A percentile compares a stretch with the other conserved stretches of the same genome.
These are phyloP conservation scores for Cerioporus squamosus DNA, from an alignment of 1,284 basidiomycete species.

Conservation along the genomic window DNA sequence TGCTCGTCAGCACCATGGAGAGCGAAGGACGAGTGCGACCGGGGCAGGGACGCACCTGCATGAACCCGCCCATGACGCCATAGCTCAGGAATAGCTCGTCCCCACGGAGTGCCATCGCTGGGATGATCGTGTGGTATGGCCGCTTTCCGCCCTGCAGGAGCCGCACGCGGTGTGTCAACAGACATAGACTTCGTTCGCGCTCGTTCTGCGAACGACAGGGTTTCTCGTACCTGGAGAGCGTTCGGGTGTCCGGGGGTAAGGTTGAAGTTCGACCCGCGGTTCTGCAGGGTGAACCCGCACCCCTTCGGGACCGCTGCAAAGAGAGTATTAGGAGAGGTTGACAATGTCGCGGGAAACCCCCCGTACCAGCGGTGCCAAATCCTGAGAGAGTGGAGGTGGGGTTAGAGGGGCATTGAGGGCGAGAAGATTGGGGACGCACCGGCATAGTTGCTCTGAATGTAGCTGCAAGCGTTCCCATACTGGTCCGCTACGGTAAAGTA, in stretches of 20 bases:
- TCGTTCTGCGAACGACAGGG: too few relatives aligned
- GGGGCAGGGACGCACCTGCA: slow-evolving; percentile 69
- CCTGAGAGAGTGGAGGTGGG: slow-evolving; percentile 40
- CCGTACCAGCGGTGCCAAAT: slow-evolving; percentile 76
- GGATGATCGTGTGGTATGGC: slow-evolving; percentile 96
- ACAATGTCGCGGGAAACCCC: not conserved
- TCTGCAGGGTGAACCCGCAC: slow-evolving; percentile 96
- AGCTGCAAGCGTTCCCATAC: slow-evolving; percentile 94
- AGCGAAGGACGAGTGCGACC: not conserved
- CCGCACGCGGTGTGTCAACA: not conserved
- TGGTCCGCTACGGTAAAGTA: slow-evolving; percentile 90
- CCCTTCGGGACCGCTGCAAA: slow-evolving; percentile 81
- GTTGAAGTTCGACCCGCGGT: slow-evolving; percentile 87
- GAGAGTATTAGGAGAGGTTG: not conserved
- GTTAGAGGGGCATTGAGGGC: not conserved
- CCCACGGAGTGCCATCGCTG: slow-evolving; percentile 83
- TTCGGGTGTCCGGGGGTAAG: slow-evolving; percentile 87
- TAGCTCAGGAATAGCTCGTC: slow-evolving; percentile 88
- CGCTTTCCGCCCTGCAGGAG: slow-evolving; percentile 73
- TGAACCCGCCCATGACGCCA: slow-evolving; percentile 95
- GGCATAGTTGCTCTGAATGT: slow-evolving; percentile 92
- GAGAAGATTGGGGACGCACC: slow-evolving; percentile 44
- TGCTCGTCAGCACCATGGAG: not conserved
- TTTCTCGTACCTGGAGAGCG: slow-evolving; percentile 55
- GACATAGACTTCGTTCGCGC: not conserved